phyloP scores from a whole-genome alignment of 176 grass and related monocot species.

The Puya raimondii region DNA sequence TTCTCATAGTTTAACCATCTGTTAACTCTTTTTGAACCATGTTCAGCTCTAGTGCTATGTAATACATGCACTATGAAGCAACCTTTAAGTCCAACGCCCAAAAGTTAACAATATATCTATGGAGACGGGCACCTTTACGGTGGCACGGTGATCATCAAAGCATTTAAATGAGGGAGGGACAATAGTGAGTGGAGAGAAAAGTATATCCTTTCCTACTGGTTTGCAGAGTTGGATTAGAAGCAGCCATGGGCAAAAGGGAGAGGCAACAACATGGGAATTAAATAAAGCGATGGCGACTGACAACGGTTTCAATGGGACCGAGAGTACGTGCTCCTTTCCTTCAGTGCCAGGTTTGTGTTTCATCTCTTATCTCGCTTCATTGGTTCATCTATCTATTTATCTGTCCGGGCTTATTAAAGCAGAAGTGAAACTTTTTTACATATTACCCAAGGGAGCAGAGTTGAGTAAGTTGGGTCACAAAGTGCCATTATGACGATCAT shows the following conservation, averaged over 20 bases:
- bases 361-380: conserved; percentile 15
- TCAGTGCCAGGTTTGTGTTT: conserved; percentile 29
- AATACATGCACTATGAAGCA: too few species aligned
- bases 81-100: too few species aligned
- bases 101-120: too few species aligned
- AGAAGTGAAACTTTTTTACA: background rate
- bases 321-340: conserved; percentile 29
- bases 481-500: background rate
- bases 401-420: background rate
- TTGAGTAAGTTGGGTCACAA: background rate
- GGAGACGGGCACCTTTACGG: too few species aligned
- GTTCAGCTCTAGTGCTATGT: background rate
- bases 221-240: conserved; percentile 32
- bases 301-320: conserved; percentile 39
- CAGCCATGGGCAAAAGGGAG: conserved; percentile 38
- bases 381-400: conserved; percentile 16
- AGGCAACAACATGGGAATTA: conserved; percentile 25
- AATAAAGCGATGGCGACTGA: conserved; percentile 25
- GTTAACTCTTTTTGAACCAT: background rate
- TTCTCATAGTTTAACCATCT: background rate
- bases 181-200: conserved; percentile 12
- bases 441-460: background rate
- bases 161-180: conserved; percentile 19
- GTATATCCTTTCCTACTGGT: conserved; percentile 27
- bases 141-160: too few species aligned